These are phyloP conservation scores for Nakazawaea populi DNA, from an alignment of 805 yeast species.

Conservation along the genomic window DNA sequence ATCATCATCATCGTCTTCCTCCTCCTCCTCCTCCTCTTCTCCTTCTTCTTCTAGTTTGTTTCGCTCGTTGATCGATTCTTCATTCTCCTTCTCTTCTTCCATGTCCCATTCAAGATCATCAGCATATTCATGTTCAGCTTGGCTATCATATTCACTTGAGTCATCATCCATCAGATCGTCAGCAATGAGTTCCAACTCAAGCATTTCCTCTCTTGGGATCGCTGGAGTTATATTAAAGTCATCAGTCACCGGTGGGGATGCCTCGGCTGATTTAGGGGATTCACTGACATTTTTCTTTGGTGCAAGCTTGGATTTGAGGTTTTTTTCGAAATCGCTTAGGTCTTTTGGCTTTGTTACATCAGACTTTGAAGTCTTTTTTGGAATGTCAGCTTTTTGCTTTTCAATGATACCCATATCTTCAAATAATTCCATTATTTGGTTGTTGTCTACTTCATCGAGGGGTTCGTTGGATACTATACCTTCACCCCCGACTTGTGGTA, in stretches of 20 bases:
- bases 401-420: slow-evolving; percentile 26
- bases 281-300: background rate
- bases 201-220: slow-evolving; percentile 35
- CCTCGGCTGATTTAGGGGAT: background rate
- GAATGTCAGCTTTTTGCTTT: too few relatives aligned
- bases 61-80: background rate
- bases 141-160: slow-evolving; percentile 28
- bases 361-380: background rate
- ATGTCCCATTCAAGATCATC: slow-evolving; percentile 31
- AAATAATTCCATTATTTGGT: slow-evolving; percentile 25
- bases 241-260: background rate
- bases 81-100: slow-evolving; percentile 16
- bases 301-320: slow-evolving; percentile 5
- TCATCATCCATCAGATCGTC: slow-evolving; percentile 34
- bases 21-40: slow-evolving; percentile 18
- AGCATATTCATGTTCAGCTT: slow-evolving; percentile 30
- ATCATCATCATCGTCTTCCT: slow-evolving; percentile 13
- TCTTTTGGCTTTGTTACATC: background rate
- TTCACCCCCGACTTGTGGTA: slow-evolving; percentile 26
- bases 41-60: background rate
- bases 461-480: slow-evolving; percentile 11
- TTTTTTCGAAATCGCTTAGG: slow-evolving; percentile 4
- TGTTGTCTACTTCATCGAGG: slow-evolving; percentile 18
- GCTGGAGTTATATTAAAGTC: slow-evolving; percentile 17
- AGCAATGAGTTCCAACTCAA: slow-evolving; percentile 50